Conservation (phyloP, 2,329 filamentous ascomycete species). For the Dothideomycetes sp. region DNA sequence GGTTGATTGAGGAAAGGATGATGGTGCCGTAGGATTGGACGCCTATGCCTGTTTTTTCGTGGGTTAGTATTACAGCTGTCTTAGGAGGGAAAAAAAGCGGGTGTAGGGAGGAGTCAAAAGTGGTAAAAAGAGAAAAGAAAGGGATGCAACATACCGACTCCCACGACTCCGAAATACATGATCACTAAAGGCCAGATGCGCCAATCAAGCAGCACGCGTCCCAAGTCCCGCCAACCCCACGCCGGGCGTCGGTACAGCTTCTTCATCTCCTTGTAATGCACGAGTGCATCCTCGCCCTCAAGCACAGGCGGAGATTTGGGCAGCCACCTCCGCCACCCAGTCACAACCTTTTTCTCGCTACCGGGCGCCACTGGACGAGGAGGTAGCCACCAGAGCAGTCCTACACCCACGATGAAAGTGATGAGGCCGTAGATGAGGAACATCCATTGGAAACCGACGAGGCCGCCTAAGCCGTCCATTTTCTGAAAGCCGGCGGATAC, state of each 20-base stretch:
- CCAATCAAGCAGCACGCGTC: slow-evolving; percentile 68
- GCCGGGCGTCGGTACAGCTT: slow-evolving; percentile 66
- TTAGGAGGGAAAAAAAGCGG: too few relatives aligned
- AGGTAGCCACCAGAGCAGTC: slow-evolving; percentile 80
- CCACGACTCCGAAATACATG: slow-evolving; percentile 94
- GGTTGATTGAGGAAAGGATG: slow-evolving; percentile 72
- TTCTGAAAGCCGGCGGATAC: slow-evolving; percentile 86
- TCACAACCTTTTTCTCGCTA: slow-evolving; percentile 24
- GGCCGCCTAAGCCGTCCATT: slow-evolving; percentile 67
- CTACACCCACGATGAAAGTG: slow-evolving; percentile 59
- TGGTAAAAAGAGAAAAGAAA: not conserved
- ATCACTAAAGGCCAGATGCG: slow-evolving; percentile 73
- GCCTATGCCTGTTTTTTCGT: slow-evolving; percentile 53
- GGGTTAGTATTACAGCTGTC: too few relatives aligned
- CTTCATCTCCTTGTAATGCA: slow-evolving; percentile 75
- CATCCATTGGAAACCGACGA: slow-evolving; percentile 87
- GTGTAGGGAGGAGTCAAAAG: not conserved
- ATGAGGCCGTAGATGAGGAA: slow-evolving; percentile 77
- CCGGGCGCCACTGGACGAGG: slow-evolving; percentile 70
- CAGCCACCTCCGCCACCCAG: slow-evolving; percentile 50
- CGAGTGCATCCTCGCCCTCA: slow-evolving; percentile 61
- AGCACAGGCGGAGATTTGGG: slow-evolving; percentile 61
- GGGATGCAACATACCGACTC: slow-evolving; percentile 55
- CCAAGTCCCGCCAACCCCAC: slow-evolving; percentile 64
- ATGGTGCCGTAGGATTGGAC: slow-evolving; percentile 80